Evolutionary conservation across 345 rosid species (phyloP), one percentile per base, ranked within the genome.

Genomic region (Camelina laxa): DNA sequence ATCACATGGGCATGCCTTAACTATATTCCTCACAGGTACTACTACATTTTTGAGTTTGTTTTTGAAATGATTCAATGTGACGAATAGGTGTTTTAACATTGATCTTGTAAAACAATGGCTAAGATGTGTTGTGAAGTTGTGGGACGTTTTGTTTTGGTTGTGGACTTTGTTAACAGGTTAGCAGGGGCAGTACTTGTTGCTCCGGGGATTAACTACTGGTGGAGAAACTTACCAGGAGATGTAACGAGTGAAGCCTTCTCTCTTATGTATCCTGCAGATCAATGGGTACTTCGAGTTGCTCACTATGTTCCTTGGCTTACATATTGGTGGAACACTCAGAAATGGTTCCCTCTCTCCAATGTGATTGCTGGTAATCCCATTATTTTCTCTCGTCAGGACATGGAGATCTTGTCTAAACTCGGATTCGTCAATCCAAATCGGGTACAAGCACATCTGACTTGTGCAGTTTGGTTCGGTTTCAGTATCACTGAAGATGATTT

Each of bases 261-360:
- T 7, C 76, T 41, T 10, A 67, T 78, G 56, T 61, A 58, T 27
- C 79, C 80, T 13, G 76, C 74, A 53, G 91, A 87, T 67, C 91
- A 77, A 47, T 87, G 91, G 91, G 70, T 86, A 4, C 61, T 85
- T 5, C 77, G 85, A 15, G 85, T 85, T 33, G 82, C 85, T 9
- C 91, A 85, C 77, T 66, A 85, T 49, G 27, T 53, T 21, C 87
- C 89, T 53, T 85, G 84, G 83, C 83, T 85, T 41, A 69, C 80
- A 35, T 79, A 70, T 72, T 85, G 89, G 91, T 87, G 89, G 91
- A 87, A 85, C 80, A 84, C 91, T 33, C 85, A 84, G 73, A 87
- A 77, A 6, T 47, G 77, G 70, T 84, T 85, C 70, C 86, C 86
- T 10, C 1, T 66, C 20, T 79, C 85, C 7, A 80, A 42, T 54